Evolutionary conservation across 2,329 filamentous ascomycete species (phyloP).

Genomic region (Hymenoscyphus salicellus): DNA sequence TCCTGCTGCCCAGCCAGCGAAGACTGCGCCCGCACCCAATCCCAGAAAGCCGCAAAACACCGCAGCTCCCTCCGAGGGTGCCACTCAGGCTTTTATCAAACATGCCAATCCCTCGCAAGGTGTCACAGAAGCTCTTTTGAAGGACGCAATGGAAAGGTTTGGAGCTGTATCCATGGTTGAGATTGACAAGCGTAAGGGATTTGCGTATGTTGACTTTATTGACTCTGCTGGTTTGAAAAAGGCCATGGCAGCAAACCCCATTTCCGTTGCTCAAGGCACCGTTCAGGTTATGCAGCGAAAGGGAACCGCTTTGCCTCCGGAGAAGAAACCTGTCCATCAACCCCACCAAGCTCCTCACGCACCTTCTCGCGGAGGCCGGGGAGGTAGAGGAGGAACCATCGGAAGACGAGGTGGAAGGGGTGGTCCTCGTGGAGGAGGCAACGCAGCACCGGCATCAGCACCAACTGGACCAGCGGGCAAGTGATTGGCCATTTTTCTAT

Average conservation of each 20-base stretch:
- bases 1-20: slow-evolving; percentile 32
- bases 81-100: slow-evolving; percentile 72
- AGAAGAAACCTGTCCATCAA: slow-evolving; percentile 59
- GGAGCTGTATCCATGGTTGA: slow-evolving; percentile 77
- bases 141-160: slow-evolving; percentile 69
- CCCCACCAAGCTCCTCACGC: slow-evolving; percentile 26
- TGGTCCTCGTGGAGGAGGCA: slow-evolving; percentile 25
- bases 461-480: slow-evolving; percentile 31
- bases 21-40: slow-evolving; percentile 16
- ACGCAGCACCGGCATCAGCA: slow-evolving; percentile 21
- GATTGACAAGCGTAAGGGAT: slow-evolving; percentile 91
- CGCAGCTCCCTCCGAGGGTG: slow-evolving; percentile 42
- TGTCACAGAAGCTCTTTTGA: slow-evolving; percentile 77
- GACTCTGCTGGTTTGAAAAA: slow-evolving; percentile 69
- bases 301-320: slow-evolving; percentile 77
- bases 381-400: slow-evolving; percentile 22
- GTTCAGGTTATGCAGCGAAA: slow-evolving; percentile 85
- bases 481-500: slow-evolving; percentile 13
- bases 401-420: slow-evolving; percentile 28
- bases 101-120: slow-evolving; percentile 87
- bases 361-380: slow-evolving; percentile 23
- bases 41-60: slow-evolving; percentile 32
- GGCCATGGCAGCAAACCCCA: slow-evolving; percentile 76
- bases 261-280: slow-evolving; percentile 77
- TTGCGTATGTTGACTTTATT: slow-evolving; percentile 87